phyloP scores from a whole-genome alignment of 805 yeast species.

The Metschnikowia reukaufii region DNA sequence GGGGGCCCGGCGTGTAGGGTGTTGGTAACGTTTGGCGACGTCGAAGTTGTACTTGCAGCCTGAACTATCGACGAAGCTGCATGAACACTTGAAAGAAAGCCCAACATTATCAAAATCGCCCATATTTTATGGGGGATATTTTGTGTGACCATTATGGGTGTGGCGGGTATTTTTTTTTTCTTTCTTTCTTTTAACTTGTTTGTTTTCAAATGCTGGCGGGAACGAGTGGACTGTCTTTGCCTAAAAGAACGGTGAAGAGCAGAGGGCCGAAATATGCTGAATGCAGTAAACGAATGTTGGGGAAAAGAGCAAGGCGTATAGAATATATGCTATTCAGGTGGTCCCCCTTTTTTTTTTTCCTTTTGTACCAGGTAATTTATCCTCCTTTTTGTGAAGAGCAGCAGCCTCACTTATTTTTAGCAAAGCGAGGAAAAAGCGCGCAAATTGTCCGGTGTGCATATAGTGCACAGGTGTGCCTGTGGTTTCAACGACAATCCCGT shows the following conservation, averaged over 20 bases:
- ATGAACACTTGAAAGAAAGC: background rate
- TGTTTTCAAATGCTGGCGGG: too few relatives aligned
- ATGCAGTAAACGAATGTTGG: too few relatives aligned
- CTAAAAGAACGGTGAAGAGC: background rate
- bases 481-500: too few relatives aligned
- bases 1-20: background rate
- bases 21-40: background rate
- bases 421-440: background rate
- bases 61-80: constrained; percentile 3
- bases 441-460: background rate
- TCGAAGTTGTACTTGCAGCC: background rate
- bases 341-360: too few relatives aligned
- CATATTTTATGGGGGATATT: too few relatives aligned
- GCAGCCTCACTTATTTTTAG: background rate
- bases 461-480: too few relatives aligned
- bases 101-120: background rate
- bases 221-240: background rate
- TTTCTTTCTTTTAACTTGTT: background rate
- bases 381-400: background rate
- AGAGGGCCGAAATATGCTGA: too few relatives aligned
- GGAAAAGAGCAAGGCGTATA: too few relatives aligned
- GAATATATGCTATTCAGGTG: too few relatives aligned
- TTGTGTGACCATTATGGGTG: background rate
- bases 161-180: background rate
- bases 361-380: background rate